These are phyloP conservation scores for Heimioporus sp. DNA, from an alignment of 768 basidiomycete species.

Conservation along the genomic window DNA sequence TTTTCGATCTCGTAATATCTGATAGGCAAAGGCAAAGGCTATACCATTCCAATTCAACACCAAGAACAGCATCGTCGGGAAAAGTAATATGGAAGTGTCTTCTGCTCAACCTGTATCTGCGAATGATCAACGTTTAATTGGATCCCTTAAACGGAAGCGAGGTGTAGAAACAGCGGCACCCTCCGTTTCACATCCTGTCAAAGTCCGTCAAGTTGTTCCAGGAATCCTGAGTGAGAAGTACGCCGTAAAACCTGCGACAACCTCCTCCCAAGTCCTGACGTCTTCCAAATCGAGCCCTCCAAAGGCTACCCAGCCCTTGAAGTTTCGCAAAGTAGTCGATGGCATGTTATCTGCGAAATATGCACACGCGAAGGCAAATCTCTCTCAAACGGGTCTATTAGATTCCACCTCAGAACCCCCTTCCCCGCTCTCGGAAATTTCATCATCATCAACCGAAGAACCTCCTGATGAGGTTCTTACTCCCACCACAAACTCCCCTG, in stretches of 20 bases:
- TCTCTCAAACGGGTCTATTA: slow-evolving; percentile 1
- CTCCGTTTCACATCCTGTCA: slow-evolving; percentile 26
- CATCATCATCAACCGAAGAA: slow-evolving; percentile 20
- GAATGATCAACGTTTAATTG: slow-evolving; percentile 6
- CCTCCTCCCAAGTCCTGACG: slow-evolving; percentile 7
- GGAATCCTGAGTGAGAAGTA: slow-evolving; percentile 32
- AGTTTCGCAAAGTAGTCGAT: slow-evolving; percentile 39
- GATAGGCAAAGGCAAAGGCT: slow-evolving; percentile 10
- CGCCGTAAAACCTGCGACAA: slow-evolving; percentile 21
- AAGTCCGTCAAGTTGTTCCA: slow-evolving; percentile 37
- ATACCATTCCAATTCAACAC: slow-evolving; percentile 8
- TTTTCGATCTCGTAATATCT: background rate
- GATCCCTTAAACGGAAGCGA: slow-evolving; percentile 34
- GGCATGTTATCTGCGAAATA: slow-evolving; percentile 35
- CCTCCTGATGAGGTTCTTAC: slow-evolving; percentile 1
- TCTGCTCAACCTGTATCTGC: slow-evolving; percentile 1
- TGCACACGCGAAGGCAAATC: slow-evolving; percentile 15
- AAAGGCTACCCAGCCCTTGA: slow-evolving; percentile 29
- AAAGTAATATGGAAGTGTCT: slow-evolving; percentile 8
- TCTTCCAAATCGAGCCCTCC: slow-evolving; percentile 15
- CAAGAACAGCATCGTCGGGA: slow-evolving; percentile 9
- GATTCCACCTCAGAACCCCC: slow-evolving; percentile 4
- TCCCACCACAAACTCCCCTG: background rate
- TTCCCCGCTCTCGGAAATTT: slow-evolving; percentile 25
- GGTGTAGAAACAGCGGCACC: slow-evolving; percentile 14